phyloP scores from a whole-genome alignment of 495 filamentous ascomycete genomes.

The Aspergillus olivimuriae region DNA sequence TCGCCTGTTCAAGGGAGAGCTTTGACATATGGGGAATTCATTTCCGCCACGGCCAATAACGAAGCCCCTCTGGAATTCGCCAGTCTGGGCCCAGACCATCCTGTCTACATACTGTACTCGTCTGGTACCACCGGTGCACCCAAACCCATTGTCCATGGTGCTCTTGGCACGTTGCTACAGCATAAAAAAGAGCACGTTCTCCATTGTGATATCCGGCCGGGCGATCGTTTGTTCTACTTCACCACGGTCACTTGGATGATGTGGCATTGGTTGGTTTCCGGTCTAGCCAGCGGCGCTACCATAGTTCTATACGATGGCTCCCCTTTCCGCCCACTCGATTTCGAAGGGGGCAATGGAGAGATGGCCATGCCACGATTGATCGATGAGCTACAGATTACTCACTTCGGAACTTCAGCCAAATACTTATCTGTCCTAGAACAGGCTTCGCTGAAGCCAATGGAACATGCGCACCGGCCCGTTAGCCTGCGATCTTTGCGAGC shows the following conservation, averaged over 20 bases:
- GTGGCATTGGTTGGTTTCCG: slow-evolving; percentile 93
- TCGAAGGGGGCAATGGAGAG: slow-evolving; percentile 48
- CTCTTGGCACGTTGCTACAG: slow-evolving; percentile 80
- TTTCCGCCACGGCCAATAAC: slow-evolving; percentile 31
- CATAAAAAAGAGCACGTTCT: slow-evolving; percentile 92
- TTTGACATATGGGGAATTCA: slow-evolving; percentile 45
- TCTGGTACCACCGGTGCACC: slow-evolving; percentile 85
- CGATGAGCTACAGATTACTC: slow-evolving; percentile 68
- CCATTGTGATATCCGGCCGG: slow-evolving; percentile 66
- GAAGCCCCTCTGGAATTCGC: slow-evolving; percentile 54
- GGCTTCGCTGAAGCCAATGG: slow-evolving; percentile 57
- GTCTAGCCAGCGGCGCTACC: slow-evolving; percentile 69
- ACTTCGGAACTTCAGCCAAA: slow-evolving; percentile 89
- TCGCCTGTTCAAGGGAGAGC: slow-evolving; percentile 42
- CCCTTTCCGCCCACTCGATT: slow-evolving; percentile 62
- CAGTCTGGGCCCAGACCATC: slow-evolving; percentile 73
- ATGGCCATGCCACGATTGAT: slow-evolving; percentile 65
- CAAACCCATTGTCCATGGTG: slow-evolving; percentile 88
- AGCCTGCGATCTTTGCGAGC: slow-evolving; percentile 55
- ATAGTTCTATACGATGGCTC: slow-evolving; percentile 86
- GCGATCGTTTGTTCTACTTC: slow-evolving; percentile 72
- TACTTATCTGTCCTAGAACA: slow-evolving; percentile 91
- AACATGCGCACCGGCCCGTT: slow-evolving; percentile 40
- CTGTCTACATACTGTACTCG: slow-evolving; percentile 83
- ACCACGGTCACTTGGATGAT: slow-evolving; percentile 96